Conservation (phyloP, 73 alveolate species). For the Uronychia binucleata region DNA sequence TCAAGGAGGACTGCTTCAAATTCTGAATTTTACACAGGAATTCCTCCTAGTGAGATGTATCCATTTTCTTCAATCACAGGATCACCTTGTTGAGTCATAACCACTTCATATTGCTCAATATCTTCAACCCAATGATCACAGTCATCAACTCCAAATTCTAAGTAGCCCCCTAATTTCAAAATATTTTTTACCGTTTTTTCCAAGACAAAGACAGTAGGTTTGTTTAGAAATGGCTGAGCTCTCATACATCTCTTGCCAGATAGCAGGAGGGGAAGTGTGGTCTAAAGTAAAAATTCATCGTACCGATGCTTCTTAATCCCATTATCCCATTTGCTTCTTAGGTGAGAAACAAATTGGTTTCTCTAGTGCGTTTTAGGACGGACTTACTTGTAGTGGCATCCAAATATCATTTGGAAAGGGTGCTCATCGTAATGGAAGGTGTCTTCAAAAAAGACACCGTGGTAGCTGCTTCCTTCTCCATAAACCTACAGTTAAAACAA, state of each 20-base stretch:
- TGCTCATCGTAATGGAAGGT: background rate
- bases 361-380: background rate
- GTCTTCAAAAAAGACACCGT: background rate
- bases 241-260: background rate
- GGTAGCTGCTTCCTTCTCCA: background rate
- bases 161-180: background rate
- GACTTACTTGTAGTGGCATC: background rate
- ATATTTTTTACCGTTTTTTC: no score
- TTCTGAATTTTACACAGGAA: background rate
- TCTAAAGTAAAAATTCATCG: background rate
- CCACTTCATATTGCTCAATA: background rate
- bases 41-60: background rate
- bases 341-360: background rate
- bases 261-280: background rate
- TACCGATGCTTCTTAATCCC: background rate
- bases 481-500: background rate
- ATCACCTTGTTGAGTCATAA: background rate
- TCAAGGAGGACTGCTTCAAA: background rate
- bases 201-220: background rate
- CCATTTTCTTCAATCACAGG: background rate
- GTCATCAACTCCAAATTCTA: background rate
- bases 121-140: background rate
- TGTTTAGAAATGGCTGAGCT: background rate
- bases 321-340: background rate
- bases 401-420: background rate